phyloP scores from a whole-genome alignment of 345 rosid species.

The Passiflora organensis region DNA sequence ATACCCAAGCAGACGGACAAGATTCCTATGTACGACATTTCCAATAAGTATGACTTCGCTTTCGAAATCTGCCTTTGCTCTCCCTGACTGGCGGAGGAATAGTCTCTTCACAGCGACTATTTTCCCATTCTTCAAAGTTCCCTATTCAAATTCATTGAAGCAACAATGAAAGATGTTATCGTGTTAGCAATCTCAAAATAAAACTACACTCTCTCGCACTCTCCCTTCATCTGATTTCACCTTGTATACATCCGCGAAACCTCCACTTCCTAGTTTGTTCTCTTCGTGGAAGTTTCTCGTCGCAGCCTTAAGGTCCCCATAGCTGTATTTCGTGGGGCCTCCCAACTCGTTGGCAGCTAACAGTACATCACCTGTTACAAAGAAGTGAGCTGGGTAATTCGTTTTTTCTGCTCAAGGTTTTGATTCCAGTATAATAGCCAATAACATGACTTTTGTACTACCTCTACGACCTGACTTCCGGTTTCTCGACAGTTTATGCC shows the following conservation, averaged over 20 bases:
- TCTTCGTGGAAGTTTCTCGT: constrained; percentile 34
- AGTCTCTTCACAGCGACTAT: constrained; percentile 52
- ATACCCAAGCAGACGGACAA: constrained; percentile 41
- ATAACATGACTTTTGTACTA: constrained; percentile 1
- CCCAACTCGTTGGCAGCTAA: constrained; percentile 39
- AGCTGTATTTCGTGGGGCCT: constrained; percentile 38
- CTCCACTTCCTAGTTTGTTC: constrained; percentile 46
- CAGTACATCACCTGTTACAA: constrained; percentile 27
- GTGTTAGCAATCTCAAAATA: too few species aligned
- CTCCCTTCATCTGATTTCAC: constrained; percentile 14
- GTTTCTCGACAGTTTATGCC: constrained; percentile 23
- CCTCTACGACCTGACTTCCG: constrained; percentile 22
- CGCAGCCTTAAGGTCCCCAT: constrained; percentile 36
- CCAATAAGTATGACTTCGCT: constrained; percentile 45
- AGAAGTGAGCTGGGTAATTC: too few species aligned
- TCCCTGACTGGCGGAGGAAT: constrained; percentile 18
- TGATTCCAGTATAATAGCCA: too few species aligned
- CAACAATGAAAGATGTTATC: too few species aligned
- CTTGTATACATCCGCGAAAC: constrained; percentile 50
- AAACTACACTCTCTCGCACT: too few species aligned
- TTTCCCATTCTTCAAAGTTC: constrained; percentile 39
- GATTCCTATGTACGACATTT: constrained; percentile 49
- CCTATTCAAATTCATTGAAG: constrained; percentile 16
- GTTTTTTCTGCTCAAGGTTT: too few species aligned
- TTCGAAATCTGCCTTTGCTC: constrained; percentile 33